Evolutionary conservation across 306 rosid genomes (phyloP).

Genomic region (Lathyrus aphaca): DNA sequence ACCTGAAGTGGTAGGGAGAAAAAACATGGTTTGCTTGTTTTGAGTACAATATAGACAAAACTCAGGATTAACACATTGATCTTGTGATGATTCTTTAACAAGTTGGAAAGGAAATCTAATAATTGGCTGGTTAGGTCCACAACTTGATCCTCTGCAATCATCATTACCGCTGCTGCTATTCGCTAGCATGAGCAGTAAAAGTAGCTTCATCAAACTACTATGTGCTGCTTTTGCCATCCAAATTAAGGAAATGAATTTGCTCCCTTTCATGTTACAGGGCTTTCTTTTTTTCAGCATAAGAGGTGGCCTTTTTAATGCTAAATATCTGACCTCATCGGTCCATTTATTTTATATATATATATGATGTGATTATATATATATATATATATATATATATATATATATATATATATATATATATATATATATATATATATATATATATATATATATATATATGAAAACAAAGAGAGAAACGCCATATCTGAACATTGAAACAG

Average conservation of each 20-base stretch:
- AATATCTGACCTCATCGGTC: too few relatives aligned
- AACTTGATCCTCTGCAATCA: background rate
- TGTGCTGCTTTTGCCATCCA: background rate
- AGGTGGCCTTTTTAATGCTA: too few relatives aligned
- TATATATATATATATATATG: too few relatives aligned
- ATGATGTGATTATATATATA: too few relatives aligned
- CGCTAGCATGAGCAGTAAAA: background rate
- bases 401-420: too few relatives aligned
- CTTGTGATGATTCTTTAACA: too few relatives aligned
- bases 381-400: too few relatives aligned
- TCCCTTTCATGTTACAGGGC: background rate
- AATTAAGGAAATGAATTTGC: too few relatives aligned
- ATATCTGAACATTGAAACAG: too few relatives aligned
- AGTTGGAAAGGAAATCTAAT: slow-evolving; percentile 9
- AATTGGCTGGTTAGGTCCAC: background rate
- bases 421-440: too few relatives aligned
- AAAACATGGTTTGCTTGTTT: background rate
- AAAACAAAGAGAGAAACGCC: too few relatives aligned
- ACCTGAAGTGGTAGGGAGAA: background rate
- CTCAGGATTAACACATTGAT: background rate
- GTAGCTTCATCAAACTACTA: background rate
- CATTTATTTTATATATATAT: too few relatives aligned
- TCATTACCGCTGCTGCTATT: background rate
- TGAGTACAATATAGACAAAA: background rate
- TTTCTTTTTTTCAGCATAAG: background rate